Conservation (phyloP, 768 basidiomycete genomes). For the Lentinula boryana region DNA sequence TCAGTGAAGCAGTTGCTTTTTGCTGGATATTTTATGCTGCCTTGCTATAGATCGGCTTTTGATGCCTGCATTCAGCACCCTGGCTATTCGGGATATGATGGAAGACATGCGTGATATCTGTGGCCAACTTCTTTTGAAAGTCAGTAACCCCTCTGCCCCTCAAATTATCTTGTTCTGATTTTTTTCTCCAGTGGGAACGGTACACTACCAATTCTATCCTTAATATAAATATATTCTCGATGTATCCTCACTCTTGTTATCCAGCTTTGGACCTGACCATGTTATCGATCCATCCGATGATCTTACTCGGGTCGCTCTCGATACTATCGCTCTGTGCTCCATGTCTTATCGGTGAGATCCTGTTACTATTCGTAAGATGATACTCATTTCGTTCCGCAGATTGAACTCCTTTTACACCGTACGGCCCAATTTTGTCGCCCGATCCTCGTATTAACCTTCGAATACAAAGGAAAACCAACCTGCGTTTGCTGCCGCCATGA, state of each 20-base stretch:
- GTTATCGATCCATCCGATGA: conserved; percentile 38
- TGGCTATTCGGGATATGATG: conserved; percentile 38
- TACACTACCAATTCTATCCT: conserved; percentile 3
- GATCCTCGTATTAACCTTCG: background rate
- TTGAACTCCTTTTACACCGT: conserved; percentile 43
- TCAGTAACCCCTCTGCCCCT: background rate
- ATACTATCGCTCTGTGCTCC: conserved; percentile 39
- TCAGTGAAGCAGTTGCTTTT: background rate
- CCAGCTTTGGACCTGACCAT: conserved; percentile 35
- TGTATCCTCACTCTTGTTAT: background rate
- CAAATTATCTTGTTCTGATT: background rate
- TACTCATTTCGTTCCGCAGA: conserved; percentile 14
- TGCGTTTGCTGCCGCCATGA: conserved; percentile 35
- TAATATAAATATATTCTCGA: background rate
- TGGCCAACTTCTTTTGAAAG: conserved; percentile 34
- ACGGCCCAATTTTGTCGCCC: background rate
- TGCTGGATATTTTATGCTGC: background rate
- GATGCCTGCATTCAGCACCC: conserved; percentile 31
- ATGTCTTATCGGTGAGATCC: conserved; percentile 30
- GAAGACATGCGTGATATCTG: conserved; percentile 41
- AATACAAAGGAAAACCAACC: conserved; percentile 23
- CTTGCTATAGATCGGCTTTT: conserved; percentile 22
- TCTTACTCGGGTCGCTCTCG: conserved; percentile 42
- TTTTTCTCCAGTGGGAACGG: conserved; percentile 28
- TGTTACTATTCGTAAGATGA: background rate